Base-by-base conservation (phyloP, 1,284 basidiomycete genomes). In the Boletellus deceptivus region DNA sequence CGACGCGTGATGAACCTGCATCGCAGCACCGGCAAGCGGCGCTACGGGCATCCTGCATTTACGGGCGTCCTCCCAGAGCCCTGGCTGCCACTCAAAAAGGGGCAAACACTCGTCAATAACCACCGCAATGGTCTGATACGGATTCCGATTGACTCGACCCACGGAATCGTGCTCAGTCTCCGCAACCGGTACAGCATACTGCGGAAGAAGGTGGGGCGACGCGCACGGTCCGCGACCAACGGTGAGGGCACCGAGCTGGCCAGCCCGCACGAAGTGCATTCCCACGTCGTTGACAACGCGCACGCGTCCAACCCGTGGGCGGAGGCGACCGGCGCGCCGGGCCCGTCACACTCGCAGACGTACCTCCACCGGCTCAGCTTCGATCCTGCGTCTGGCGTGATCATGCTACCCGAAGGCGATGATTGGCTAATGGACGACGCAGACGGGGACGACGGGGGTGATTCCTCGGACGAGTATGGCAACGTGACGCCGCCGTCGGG, bases 1-100 rank as follows among this genome's bases (percentile, higher is more conserved):
- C n/a, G 45, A 17, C 16, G 22, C 31, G 27, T 3, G 36, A 27
- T 52, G 53, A 49, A 34, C 44, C 24, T 13, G 35, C 35, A 20
- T 40, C 53, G n/a, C 50, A 91, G 88, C 61, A 93, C 91, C 11
- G 91, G 90, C 3, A 90, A 91, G 64, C 74, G 87, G 45, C 82
- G 93, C 47, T 97, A 96, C 59, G 93, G 89, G 0, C 93, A 97
- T 60, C 93, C 93, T 1, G 94, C 93, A 0, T 75, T 97, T 17
- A 91, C 86, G 13, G 93, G 93, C 0, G 80, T 89, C 3, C 78
- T 97, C 0, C 94, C 93, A 0, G 83, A 87, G 54, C 93, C 93
- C 0, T 97, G 93, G 93, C 78, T 97, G 1, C 94, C 93, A 0
- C 70, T 91, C 44, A 89, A 89, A 73, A 90, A 86, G 63, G 83